Evolutionary conservation across 225 moss, liverwort and hornwort species (phyloP), one percentile per base, ranked within the genome.

Genomic region (Marchantia paleacea): DNA sequence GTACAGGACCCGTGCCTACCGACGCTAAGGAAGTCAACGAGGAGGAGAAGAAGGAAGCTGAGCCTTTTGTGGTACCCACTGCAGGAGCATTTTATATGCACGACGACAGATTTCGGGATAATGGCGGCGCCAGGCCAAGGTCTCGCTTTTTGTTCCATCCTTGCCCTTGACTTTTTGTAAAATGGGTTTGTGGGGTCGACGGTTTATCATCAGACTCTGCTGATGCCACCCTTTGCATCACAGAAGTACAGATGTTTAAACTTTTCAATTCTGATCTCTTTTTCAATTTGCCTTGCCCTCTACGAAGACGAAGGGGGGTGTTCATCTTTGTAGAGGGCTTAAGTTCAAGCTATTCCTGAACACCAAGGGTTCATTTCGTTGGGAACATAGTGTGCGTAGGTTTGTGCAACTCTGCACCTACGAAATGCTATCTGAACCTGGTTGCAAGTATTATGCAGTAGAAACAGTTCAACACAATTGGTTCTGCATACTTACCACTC

Each of bases 51-150:
- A 99, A 99, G 80, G 99, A 92, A 67, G 92, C 91, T 0, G 99
- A 99, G 81, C 99, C 99, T 4, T 99, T 99, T 48, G 95, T 99
- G 53, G 99, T 99, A 77, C 99, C 99, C 51, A 99, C 99, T 8
- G 95, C 95, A 6, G 99, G 99, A 60, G 99, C 99, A 10, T 99
- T 95, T 77, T 99, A 99, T 68, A 99, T 99, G 99, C 99, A 99
- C 79, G 99, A 99, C 61, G 99, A 99, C 69, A 92, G 99, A 51
- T 99, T 95, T 78, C 93, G 99, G 52, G 99, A 93, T 31, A 89
- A 86, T 84, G 91, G 94, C 78, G 99, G 99, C 81, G 91, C 88
- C 57, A 91, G 99, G 79, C 92, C 99, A 69, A 99, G 99, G 99
- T 99, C 77, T 75, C 22, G 47, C 19, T 30, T 50, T 18, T 20